These are phyloP conservation scores for Penicillium bovifimosum DNA, from an alignment of 495 filamentous ascomycete species.

Conservation along the genomic window DNA sequence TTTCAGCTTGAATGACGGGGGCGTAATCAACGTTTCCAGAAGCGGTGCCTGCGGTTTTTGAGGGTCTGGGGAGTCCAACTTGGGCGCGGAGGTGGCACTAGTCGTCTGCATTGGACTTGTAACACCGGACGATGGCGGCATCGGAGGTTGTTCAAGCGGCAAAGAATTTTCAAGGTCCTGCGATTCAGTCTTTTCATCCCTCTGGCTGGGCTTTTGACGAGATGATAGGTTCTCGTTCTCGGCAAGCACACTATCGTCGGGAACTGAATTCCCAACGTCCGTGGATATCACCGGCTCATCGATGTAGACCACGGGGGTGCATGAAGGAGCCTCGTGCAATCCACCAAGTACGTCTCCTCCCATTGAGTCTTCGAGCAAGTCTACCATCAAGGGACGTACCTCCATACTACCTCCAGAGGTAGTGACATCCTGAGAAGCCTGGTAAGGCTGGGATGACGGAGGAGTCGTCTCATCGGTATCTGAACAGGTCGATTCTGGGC, in stretches of 20 bases:
- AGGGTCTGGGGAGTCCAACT: neutral
- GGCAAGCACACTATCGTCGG: constrained; percentile 11
- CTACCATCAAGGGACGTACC: neutral
- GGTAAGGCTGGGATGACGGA: neutral
- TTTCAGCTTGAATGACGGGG: neutral
- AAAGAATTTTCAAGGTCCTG: neutral
- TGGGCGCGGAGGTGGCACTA: neutral
- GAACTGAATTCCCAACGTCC: neutral
- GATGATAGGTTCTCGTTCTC: constrained; percentile 27
- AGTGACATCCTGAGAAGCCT: neutral
- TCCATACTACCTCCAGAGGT: neutral
- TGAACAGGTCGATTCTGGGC: constrained; percentile 15
- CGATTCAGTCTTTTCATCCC: neutral
- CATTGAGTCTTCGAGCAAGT: neutral
- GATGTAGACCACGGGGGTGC: constrained; percentile 18
- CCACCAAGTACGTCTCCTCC: neutral
- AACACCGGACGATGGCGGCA: too few species aligned
- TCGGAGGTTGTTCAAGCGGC: neutral
- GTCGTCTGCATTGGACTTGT: neutral
- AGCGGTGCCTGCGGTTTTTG: too few species aligned
- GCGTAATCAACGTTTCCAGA: neutral
- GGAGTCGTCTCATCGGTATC: constrained; percentile 1
- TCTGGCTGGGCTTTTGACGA: constrained; percentile 7
- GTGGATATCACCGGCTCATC: constrained; percentile 11
- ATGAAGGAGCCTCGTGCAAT: neutral